Conservation (phyloP, 768 basidiomycete species). For the Rhodotorula diobovata region DNA sequence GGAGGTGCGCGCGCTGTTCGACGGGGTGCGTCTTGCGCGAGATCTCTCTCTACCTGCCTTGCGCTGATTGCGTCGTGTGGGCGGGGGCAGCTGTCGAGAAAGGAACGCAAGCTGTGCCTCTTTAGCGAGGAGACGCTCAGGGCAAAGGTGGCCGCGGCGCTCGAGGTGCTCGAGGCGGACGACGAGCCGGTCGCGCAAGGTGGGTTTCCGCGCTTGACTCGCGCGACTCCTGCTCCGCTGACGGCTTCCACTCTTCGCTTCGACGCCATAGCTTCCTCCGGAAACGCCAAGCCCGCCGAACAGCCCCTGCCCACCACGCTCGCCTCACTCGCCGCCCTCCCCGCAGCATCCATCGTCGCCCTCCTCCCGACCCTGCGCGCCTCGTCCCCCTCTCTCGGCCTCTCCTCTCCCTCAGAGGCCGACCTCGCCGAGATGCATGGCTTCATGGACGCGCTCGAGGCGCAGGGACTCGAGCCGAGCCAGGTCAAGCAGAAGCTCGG, state of each 20-base stretch:
- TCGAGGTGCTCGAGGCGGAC: conserved; percentile 65
- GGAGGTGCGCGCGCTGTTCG: conserved; percentile 71
- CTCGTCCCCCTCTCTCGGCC: conserved; percentile 40
- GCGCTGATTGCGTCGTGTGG: not conserved
- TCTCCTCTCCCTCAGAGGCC: not conserved
- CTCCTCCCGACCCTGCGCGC: conserved; percentile 54
- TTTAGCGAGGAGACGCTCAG: conserved; percentile 78
- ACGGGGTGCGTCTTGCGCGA: not conserved
- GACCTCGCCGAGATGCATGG: conserved; percentile 59
- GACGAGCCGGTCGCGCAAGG: conserved; percentile 44
- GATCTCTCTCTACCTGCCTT: too few species aligned
- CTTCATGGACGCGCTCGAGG: conserved; percentile 59
- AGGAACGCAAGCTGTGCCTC: conserved; percentile 82
- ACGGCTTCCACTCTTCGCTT: conserved; percentile 56
- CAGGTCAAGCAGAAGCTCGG: conserved; percentile 71
- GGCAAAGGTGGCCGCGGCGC: conserved; percentile 74
- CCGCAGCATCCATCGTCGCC: conserved; percentile 69
- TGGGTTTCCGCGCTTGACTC: conserved; percentile 67
- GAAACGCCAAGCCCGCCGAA: fast-evolving
- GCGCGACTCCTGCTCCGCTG: too few species aligned
- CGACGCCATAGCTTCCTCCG: conserved; percentile 39
- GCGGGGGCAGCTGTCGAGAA: conserved; percentile 59
- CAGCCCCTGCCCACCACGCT: conserved; percentile 53
- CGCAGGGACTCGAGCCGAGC: conserved; percentile 55
- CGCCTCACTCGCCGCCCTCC: conserved; percentile 64